A percentile compares a stretch with the other conserved stretches of the same genome.
phyloP scores from a whole-genome alignment of 2,329 filamentous ascomycete species.

The Sporothrix phasma region DNA sequence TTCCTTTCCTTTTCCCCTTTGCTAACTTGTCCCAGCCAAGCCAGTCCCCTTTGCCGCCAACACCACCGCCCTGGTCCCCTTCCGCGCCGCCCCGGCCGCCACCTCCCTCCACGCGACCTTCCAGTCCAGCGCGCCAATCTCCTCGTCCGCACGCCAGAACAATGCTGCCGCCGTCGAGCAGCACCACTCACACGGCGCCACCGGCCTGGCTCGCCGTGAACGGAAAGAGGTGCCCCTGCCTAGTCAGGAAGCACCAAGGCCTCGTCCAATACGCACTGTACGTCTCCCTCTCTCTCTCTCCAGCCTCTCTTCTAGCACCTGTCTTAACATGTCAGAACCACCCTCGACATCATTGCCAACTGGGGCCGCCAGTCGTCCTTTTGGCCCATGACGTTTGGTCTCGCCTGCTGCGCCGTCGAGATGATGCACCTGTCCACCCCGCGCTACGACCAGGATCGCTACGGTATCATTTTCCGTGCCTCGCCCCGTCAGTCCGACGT shows the following conservation, averaged over 20 bases:
- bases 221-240: constrained; percentile 65
- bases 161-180: constrained; percentile 43
- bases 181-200: constrained; percentile 33
- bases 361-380: constrained; percentile 77
- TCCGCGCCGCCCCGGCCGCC: constrained; percentile 40
- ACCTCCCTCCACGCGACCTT: constrained; percentile 40
- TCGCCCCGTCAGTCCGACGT: constrained; percentile 82
- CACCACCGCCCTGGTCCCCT: constrained; percentile 47
- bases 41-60: constrained; percentile 33
- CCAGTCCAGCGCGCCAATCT: constrained; percentile 50
- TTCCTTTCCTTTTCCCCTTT: neutral
- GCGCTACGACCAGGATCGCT: constrained; percentile 78
- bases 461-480: constrained; percentile 84
- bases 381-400: constrained; percentile 82
- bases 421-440: constrained; percentile 90
- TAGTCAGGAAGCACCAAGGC: constrained; percentile 71
- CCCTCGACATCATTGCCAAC: constrained; percentile 69
- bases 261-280: constrained; percentile 81
- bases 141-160: constrained; percentile 53
- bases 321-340: constrained; percentile 44
- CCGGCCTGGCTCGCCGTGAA: constrained; percentile 42
- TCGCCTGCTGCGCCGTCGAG: constrained; percentile 81
- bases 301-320: too few relatives aligned
- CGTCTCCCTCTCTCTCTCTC: constrained; percentile 28
- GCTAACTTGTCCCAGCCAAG: constrained; percentile 43